Percentiles rank a stretch among this genome's conserved stretches.
These are phyloP conservation scores for Nicotiana sylvestris DNA, from an alignment of 257 asterid genomes.

Conservation along the genomic window DNA sequence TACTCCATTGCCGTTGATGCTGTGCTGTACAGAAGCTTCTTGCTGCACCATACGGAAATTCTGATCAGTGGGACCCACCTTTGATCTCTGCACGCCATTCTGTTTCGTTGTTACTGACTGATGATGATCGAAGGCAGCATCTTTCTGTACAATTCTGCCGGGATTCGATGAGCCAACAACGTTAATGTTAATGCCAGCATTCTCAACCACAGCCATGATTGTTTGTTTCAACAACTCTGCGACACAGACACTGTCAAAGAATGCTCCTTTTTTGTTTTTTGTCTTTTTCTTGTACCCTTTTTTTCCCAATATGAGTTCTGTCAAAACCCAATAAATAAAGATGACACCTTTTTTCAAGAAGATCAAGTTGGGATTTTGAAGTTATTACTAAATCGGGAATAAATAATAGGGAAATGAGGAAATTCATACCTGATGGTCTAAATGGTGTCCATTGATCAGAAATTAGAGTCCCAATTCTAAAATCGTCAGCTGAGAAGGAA, in stretches of 20 bases:
- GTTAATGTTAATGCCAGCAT: background rate
- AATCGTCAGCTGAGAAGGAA: background rate
- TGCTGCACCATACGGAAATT: background rate
- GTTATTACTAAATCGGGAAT: background rate
- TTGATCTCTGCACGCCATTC: background rate
- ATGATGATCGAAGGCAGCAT: background rate
- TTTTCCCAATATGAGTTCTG: background rate
- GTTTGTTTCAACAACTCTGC: background rate
- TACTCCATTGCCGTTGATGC: background rate
- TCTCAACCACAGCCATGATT: conserved; percentile 27
- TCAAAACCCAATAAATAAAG: background rate
- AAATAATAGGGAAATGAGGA: background rate
- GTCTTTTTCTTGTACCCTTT: background rate
- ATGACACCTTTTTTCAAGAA: background rate
- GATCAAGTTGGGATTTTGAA: background rate
- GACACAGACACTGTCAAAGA: background rate
- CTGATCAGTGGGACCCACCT: background rate
- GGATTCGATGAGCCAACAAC: conserved; percentile 6
- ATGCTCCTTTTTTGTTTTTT: background rate
- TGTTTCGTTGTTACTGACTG: background rate
- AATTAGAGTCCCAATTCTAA: background rate
- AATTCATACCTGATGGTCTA: background rate
- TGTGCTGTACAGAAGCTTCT: background rate
- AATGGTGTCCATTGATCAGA: background rate
- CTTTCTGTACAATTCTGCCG: background rate